phyloP scores from a whole-genome alignment of 73 alveolate species.

The Tetrahymena malaccensis region DNA sequence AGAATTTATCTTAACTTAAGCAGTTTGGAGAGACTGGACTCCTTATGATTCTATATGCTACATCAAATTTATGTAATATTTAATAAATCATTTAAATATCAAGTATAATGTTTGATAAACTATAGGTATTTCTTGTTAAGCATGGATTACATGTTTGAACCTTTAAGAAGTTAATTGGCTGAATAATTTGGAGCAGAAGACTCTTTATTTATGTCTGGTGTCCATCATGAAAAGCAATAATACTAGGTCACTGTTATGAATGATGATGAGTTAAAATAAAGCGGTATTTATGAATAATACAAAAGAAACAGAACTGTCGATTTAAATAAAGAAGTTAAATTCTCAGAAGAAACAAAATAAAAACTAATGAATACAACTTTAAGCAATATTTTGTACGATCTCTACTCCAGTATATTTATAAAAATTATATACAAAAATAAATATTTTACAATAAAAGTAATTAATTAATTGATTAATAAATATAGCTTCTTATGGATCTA shows the following conservation, averaged over 20 bases:
- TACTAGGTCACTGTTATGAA: not conserved
- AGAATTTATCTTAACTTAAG: slow-evolving; percentile 2
- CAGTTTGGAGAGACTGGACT: slow-evolving; percentile 16
- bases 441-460: no score
- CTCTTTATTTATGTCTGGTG: not conserved
- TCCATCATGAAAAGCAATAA: slow-evolving; percentile 21
- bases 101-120: not conserved
- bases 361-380: not conserved
- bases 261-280: not conserved
- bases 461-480: not conserved
- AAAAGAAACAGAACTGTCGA: not conserved
- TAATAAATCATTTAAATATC: not conserved
- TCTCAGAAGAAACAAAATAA: not conserved
- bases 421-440: no score
- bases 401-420: not conserved
- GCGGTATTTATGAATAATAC: not conserved
- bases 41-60: slow-evolving; percentile 5
- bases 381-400: not conserved
- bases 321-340: not conserved
- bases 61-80: slow-evolving; percentile 3
- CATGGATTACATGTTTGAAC: slow-evolving; percentile 23
- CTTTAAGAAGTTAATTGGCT: slow-evolving; percentile 36
- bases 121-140: not conserved
- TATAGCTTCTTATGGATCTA: slow-evolving; percentile 43
- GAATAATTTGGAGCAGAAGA: slow-evolving; percentile 25